Evolutionary conservation across 1,284 basidiomycete species (phyloP), one percentile per base, ranked within the genome.

Genomic region (Porodaedalea pini): DNA sequence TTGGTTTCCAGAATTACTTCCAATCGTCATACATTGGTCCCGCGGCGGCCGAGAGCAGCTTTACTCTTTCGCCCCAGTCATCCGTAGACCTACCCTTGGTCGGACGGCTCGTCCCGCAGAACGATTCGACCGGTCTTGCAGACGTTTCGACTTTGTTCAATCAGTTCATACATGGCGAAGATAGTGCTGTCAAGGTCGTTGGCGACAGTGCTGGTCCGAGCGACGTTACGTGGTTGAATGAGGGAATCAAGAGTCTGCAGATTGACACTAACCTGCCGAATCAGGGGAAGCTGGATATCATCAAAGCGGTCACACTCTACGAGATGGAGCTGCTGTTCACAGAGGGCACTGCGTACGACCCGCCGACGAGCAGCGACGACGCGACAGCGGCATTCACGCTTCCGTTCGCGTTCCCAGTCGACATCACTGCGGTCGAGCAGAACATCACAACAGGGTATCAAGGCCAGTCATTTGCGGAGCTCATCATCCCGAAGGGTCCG

Each of bases 171-270:
- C 86, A 86, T 52, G 86, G 87, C 3, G 69, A 81, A 63, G 77
- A 85, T 62, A 87, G 83, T 54, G 69, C 79, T 51, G 75, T 92
- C 17, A 66, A 74, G 23, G 85, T 91, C 23, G 75, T 79, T 37
- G 88, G 90, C 40, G 75, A 79, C 41, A 79, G 78, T 59, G 88
- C 85, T 4, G 86, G 86, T 13, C 78, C 86, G 0, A 73, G 75
- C 56, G 78, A 81, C 63, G 83, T 86, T 13, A 79, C 79, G 1
- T 92, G 89, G 88, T 73, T 92, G 25, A 89, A 90, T 67, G 79
- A 86, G 48, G 89, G 82, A 29, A 89, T 92, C 68, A 82, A 84
- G 71, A 72, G 75, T 37, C 79, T 92, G n/a, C 69, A 75, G 52
- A 75, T 91, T 2, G 70, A 73, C 2, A 82, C 88, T 0, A 71